Evolutionary conservation across 441 rosid species (phyloP), one percentile per base, ranked within the genome.

Genomic region (Capsella rubella): DNA sequence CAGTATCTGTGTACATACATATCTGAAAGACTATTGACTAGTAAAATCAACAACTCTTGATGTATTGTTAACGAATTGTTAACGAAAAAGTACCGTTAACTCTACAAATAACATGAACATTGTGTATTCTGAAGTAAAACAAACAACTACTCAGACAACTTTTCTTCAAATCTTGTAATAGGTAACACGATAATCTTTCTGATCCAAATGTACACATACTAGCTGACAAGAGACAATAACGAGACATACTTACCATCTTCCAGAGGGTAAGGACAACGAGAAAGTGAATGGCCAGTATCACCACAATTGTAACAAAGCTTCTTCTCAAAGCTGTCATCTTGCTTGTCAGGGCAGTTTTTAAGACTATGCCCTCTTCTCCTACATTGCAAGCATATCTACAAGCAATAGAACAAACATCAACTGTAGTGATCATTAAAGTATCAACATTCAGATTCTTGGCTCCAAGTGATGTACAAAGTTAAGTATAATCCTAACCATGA

Each of bases 261-360:
- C 78, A 84, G 80, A 68, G 97, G 97, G 50, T 69, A 78, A 42
- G 95, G 84, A 67, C 99, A 95, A 5, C 81, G 83, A 3, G 91
- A 77, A 58, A 95, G 97, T 0, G 97, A 86, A 84, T 95, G 97
- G 8, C 93, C 88, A 45, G 73, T 67, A 71, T 85, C 87, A 14
- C 99, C 98, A 27, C 99, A 95, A 71, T 90, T 95, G 73, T 95
- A 95, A 76, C 99, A 95, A 67, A 84, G 46, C 83, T 86, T 95
- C 73, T 80, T 76, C 42, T 84, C 89, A 25, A 64, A 45, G 54
- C 82, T 82, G 69, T 84, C 91, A 6, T 87, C 89, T n/a, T 54
- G 80, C 82, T 90, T 90, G 51, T 79, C 79, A 2, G 93, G 93
- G 57, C 99, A 95, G 76, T 83, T 85, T 82, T 86, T 90, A 18